Evolutionary conservation across 768 basidiomycete species (phyloP), one percentile per base, ranked within the genome.

Genomic region (Boletus tylopilopsis): DNA sequence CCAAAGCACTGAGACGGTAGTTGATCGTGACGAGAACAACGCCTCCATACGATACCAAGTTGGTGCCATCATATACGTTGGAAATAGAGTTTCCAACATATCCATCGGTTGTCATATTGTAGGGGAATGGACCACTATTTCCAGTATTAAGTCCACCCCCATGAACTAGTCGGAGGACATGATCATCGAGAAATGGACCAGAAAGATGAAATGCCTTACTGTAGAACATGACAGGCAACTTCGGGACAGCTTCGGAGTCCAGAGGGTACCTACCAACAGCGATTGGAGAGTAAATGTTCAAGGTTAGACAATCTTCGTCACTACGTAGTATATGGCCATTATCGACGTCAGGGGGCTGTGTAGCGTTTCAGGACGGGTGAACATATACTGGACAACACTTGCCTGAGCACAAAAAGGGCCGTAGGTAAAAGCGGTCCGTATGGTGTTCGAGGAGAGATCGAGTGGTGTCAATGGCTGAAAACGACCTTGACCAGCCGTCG

Each of bases 11-110:
- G 18, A 62, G 55, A 19, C 58, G 51, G 32, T 57, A 63, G 30
- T 63, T 60, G 22, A 57, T 54, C 8, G 61, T 60, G 54, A 62
- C 61, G 7, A 62, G 50, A 13, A 62, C 55, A 10, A 59, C 58
- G 4, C 61, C 61, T 24, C 58, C 54, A 43, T 60, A 63, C 6
- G 61, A 63, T 13, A 63, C 57, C 30, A 60, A 40, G 45, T 62
- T 60, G 36, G 61, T 57, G 9, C 61, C 58, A 39, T 62, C 58
- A n/a, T 52, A 60, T 4, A 62, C 23, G 24, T 62, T 60, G 6
- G 61, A 29, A 21, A 39, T 46, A 4, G 62, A 61, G 29, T 36
- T 48, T 34, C 62, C 53, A 30, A 55, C 53, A 27, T 54, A 64
- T 21, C 56, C 62, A 41, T 29, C 11, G 5, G 46, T 61, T 1